A percentile compares a stretch with the other conserved stretches of the same genome.
phyloP scores from a whole-genome alignment of 208 protist species.

The Leishmania tarentolae region DNA sequence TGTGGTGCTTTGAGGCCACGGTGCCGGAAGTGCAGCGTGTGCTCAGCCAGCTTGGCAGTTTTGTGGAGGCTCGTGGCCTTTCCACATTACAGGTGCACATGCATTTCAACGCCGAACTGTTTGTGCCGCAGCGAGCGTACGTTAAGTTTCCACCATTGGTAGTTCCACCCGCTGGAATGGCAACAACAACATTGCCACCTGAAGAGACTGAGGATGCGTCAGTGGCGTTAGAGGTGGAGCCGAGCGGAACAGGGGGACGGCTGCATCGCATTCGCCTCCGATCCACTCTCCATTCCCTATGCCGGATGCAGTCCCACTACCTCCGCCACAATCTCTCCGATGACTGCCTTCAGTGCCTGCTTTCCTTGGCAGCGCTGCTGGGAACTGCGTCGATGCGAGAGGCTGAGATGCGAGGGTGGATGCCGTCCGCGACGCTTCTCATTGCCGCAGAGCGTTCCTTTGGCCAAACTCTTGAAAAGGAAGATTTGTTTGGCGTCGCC shows the following conservation, averaged over 20 bases:
- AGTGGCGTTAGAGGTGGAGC: slow-evolving; percentile 49
- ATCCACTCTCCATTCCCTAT: slow-evolving; percentile 48
- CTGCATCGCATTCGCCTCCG: slow-evolving; percentile 83
- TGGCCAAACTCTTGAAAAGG: slow-evolving; percentile 75
- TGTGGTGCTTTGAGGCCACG: slow-evolving; percentile 82
- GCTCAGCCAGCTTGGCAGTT: slow-evolving; percentile 29
- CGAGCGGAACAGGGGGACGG: slow-evolving; percentile 78
- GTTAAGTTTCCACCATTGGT: slow-evolving; percentile 77
- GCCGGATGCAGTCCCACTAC: slow-evolving; percentile 60
- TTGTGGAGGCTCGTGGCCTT: slow-evolving; percentile 17
- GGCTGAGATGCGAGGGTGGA: slow-evolving; percentile 53
- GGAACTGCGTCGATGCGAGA: slow-evolving; percentile 53
- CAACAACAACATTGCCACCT: neutral
- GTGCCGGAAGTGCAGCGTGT: slow-evolving; percentile 72
- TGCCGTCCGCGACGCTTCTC: slow-evolving; percentile 75
- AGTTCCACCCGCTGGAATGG: slow-evolving; percentile 43
- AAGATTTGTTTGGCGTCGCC: slow-evolving; percentile 66
- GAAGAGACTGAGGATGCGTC: neutral
- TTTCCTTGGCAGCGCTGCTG: slow-evolving; percentile 48
- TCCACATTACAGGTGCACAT: slow-evolving; percentile 32
- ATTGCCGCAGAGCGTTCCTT: slow-evolving; percentile 86
- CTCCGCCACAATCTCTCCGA: slow-evolving; percentile 73
- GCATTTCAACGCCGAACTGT: slow-evolving; percentile 83
- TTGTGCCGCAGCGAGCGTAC: slow-evolving; percentile 70
- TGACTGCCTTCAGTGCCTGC: slow-evolving; percentile 67